Evolutionary conservation across 2,329 filamentous ascomycete species (phyloP), one percentile per base, ranked within the genome.

Genomic region (Penicillium sp.): DNA sequence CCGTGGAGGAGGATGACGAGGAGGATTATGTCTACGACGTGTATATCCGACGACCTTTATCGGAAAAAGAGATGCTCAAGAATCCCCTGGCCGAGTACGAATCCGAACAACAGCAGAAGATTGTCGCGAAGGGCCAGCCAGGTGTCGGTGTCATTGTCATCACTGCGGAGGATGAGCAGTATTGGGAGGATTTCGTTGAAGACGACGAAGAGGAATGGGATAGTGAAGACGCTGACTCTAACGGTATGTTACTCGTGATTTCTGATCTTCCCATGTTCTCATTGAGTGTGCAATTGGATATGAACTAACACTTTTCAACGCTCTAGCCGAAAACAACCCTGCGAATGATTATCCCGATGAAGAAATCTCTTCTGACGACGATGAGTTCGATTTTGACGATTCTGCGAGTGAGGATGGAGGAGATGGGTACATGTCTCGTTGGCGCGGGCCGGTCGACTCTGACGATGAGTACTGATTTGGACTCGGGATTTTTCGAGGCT

Each of bases 221-320:
- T 58, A 83, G 79, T 32, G 85, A 86, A 55, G 84, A 86, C 57
- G 83, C 84, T 24, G 84, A 87, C 60, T 83, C 83, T 36, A 87
- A 87, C 66, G 82, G 79, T 80, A 67, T 63, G 70, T 47, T 27
- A 29, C 22, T 21, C 11, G 14, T 16, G 10, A 7, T 13, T 14
- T 5, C 22, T 32, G 24, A 10, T 16, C 14, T 22, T 44, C 11
- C 10, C 21, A 29, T 24, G 8, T 9, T 14, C n/a, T 40, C 38
- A 10, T 21, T 40, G 14, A 27, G 11, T 14, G 9, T 16, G 10
- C 18, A 8, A 34, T 31, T 44, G 27, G 9, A 42, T 16, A 4
- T 22, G 13, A 24, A n/a, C 54, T 56, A 36, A 62, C 38, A 13
- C 4, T 16, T 5, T 55, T 42, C 2, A 5, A 24, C 16, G 14